A percentile compares a stretch with the other conserved stretches of the same genome.
phyloP scores from a whole-genome alignment of 2,329 filamentous ascomycete species.

The Daldinia eschscholtzii region DNA sequence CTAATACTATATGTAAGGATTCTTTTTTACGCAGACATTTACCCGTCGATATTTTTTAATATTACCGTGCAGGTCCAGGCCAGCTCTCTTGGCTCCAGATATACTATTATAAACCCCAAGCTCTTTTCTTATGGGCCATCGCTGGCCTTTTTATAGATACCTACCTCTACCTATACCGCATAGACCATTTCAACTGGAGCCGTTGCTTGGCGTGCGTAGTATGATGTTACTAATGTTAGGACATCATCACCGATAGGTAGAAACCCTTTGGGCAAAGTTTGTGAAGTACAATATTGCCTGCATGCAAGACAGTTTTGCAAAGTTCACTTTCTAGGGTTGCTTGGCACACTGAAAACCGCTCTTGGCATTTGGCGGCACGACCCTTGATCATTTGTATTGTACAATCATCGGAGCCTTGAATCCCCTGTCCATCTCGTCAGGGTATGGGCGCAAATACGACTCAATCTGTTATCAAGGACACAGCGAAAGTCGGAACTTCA shows the following conservation, averaged over 20 bases:
- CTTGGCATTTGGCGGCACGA: constrained; percentile 27
- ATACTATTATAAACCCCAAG: constrained; percentile 7
- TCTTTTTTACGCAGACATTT: constrained; percentile 27
- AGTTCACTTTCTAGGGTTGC: constrained; percentile 10
- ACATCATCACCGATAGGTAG: constrained; percentile 22
- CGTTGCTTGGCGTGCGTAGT: constrained; percentile 31
- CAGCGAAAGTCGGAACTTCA: constrained; percentile 29
- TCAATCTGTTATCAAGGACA: constrained; percentile 38
- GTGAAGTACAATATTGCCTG: constrained; percentile 19
- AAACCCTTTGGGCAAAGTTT: constrained; percentile 16
- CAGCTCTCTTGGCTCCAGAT: constrained; percentile 29
- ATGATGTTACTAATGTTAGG: constrained; percentile 25
- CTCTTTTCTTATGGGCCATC: constrained; percentile 24
- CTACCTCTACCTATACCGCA: constrained; percentile 19
- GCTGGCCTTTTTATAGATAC: constrained; percentile 29
- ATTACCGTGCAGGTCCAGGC: constrained; percentile 38
- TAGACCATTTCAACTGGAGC: constrained; percentile 8
- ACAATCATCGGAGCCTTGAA: constrained; percentile 37
- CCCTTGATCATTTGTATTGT: constrained; percentile 37
- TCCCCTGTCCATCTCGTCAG: constrained; percentile 38
- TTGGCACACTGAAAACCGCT: constrained; percentile 6
- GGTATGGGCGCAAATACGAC: constrained; percentile 38
- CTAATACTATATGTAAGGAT: constrained; percentile 20
- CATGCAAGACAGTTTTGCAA: constrained; percentile 14
- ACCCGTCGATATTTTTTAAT: constrained; percentile 40